A percentile compares a stretch with the other conserved stretches of the same genome.
Evolutionary conservation across 441 rosid genomes (phyloP).

Genomic region (Populus hybrid): DNA sequence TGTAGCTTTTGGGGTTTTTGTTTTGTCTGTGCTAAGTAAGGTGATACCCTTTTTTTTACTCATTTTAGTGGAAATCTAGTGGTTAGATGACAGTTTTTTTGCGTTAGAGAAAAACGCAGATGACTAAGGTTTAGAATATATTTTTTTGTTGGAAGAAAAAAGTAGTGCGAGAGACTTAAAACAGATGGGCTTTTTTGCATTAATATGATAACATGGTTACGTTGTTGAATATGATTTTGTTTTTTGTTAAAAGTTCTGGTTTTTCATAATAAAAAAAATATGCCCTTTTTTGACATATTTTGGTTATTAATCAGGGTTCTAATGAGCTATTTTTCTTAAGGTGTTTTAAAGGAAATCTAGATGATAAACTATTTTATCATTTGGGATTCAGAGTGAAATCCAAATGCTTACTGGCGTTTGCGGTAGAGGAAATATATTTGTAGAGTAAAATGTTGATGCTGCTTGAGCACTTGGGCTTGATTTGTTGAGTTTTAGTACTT

Average conservation of each 20-base stretch:
- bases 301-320: background rate
- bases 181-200: background rate
- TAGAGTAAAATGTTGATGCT: background rate
- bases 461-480: background rate
- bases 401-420: background rate
- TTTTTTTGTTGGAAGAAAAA: background rate
- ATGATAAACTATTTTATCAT: background rate
- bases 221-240: background rate
- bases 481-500: background rate
- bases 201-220: background rate
- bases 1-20: background rate
- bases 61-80: background rate
- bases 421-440: background rate
- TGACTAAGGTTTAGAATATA: background rate
- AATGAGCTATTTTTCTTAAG: background rate
- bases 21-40: background rate
- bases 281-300: background rate
- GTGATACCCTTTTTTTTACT: background rate
- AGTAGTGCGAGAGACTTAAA: background rate
- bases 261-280: too few species aligned
- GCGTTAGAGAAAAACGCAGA: background rate
- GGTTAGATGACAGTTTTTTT: background rate
- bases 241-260: background rate
- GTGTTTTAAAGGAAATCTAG: background rate
- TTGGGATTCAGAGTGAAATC: background rate